Base-by-base conservation (phyloP, 305 asterid genomes). In the Plantago coronopus region DNA sequence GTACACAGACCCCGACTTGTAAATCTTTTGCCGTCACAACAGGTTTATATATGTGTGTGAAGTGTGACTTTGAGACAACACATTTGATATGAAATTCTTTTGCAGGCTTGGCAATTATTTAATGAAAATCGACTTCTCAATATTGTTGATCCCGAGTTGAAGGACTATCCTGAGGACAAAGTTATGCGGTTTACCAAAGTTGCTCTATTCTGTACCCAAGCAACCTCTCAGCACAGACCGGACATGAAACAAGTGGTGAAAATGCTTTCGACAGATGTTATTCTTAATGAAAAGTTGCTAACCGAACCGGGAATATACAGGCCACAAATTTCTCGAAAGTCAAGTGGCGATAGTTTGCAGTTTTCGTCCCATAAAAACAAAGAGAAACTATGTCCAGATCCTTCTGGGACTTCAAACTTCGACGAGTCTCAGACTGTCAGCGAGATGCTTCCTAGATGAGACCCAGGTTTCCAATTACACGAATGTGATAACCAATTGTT, bases 101-200 rank as follows among this genome's bases (percentile, higher is more conserved):
- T 76, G 76, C 81, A 89, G 97, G 67, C 94, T 53, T 86, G 97
- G 97, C 79, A 82, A 57, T 72, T 89, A 69, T 81, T 59, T 71
- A 80, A 67, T 20, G 85, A 86, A 76, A 89, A 77, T 4, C 72
- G 86, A 57, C 79, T 82, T 42, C 20, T 79, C 53, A 89, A 84
- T 59, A 64, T 86, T 38, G 85, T 89, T 31, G 95, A 89, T 68
- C 91, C 83, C 13, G 91, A 82, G 13, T 46, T 89, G 53, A 21
- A 20, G 4, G 83, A 82, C 43, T 82, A 76, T 62, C 82, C 88
- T 0, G 49, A 62, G 46, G 85, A 76, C 12, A 81, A 86, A 73
- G 62, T 79, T 25, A 65, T 54, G 2, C 87, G 95, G 17, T 86
- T 76, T 79, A 66, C 75, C 48, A 81, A 75, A 67, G 85, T 89